phyloP scores from a whole-genome alignment of 1,284 basidiomycete genomes.

The Acaromyces ingoldii region DNA sequence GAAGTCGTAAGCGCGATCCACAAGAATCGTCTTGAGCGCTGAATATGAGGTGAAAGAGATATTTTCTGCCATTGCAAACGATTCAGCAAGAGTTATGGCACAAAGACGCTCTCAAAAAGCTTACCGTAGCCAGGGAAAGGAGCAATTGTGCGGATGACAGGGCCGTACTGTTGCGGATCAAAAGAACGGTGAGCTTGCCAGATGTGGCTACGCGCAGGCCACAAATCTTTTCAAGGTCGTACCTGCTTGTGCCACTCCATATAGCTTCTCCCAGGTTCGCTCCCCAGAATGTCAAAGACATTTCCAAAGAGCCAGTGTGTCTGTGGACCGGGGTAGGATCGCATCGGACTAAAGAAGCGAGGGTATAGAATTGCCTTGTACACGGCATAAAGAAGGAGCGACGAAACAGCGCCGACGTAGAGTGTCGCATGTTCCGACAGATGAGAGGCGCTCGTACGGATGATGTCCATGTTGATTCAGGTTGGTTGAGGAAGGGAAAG shows the following conservation, averaged over 20 bases:
- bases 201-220: background rate
- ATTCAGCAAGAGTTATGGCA: too few species aligned
- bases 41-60: slow-evolving; percentile 1
- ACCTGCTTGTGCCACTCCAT: background rate
- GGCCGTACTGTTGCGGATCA: background rate
- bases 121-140: background rate
- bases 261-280: background rate
- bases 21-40: slow-evolving; percentile 6
- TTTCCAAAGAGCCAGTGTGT: slow-evolving; percentile 8
- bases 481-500: too few species aligned
- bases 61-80: too few species aligned
- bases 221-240: slow-evolving; percentile 11
- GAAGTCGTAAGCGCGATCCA: slow-evolving; percentile 4
- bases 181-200: background rate
- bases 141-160: background rate
- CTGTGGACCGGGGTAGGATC: slow-evolving; percentile 2
- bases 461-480: too few species aligned
- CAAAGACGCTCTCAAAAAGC: too few species aligned
- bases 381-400: background rate
- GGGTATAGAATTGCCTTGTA: slow-evolving; percentile 3
- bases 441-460: too few species aligned
- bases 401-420: background rate
- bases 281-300: background rate
- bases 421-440: background rate
- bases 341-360: slow-evolving; percentile 4